Evolutionary conservation across 768 basidiomycete species (phyloP).

Genomic region (Sporobolomyces pararoseus): DNA sequence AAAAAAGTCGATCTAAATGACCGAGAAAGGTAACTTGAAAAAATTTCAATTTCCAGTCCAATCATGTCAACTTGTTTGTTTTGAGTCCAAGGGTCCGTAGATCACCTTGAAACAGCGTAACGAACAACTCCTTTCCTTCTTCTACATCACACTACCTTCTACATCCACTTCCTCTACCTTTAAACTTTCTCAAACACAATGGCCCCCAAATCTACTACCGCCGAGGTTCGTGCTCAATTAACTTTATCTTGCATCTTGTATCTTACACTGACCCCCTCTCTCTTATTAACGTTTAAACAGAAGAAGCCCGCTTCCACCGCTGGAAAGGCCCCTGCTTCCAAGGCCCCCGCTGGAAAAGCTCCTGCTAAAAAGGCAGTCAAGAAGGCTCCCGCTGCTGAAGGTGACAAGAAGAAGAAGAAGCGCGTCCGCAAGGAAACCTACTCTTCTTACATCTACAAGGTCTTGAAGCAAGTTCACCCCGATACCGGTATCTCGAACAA

Average conservation of each 20-base stretch:
- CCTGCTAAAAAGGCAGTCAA: conserved; percentile 46
- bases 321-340: conserved; percentile 54
- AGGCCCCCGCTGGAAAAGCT: conserved; percentile 42
- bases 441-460: conserved; percentile 86
- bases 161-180: background rate
- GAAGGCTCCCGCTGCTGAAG: conserved; percentile 38
- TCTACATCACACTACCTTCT: background rate
- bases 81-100: background rate
- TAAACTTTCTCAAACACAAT: conserved; percentile 4
- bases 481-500: conserved; percentile 99
- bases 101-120: background rate
- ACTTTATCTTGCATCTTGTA: no score
- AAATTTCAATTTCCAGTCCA: background rate
- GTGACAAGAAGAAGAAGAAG: conserved; percentile 51
- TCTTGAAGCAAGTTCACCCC: conserved; percentile 95
- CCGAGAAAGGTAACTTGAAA: no score
- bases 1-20: no score
- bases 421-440: conserved; percentile 88
- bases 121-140: background rate
- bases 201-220: conserved; percentile 38
- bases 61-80: background rate
- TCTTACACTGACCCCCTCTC: background rate
- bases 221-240: conserved; percentile 12
- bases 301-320: conserved; percentile 56
- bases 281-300: conserved; percentile 7